Conservation (phyloP, 345 rosid species). For the Eucalyptus microcorys region DNA sequence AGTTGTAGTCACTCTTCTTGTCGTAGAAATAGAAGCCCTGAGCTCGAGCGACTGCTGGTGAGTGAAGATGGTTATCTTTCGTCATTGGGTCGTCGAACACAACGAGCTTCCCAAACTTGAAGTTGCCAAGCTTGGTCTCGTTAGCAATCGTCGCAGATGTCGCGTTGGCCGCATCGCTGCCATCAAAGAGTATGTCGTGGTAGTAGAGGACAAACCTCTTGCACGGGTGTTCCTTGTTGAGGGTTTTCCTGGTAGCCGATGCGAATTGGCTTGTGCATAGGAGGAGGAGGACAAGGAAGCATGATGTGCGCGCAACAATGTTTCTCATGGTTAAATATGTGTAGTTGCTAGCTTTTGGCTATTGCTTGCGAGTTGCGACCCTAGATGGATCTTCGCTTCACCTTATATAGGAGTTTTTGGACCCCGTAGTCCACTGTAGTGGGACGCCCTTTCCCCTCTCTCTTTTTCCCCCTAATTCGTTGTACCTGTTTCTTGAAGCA, state of each 20-base stretch:
- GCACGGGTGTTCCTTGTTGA: constrained; percentile 33
- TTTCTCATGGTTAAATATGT: neutral
- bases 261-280: constrained; percentile 5
- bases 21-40: constrained; percentile 66
- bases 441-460: neutral
- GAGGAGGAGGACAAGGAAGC: constrained; percentile 5
- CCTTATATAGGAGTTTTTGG: neutral
- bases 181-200: constrained; percentile 45
- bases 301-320: neutral
- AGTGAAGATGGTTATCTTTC: constrained; percentile 5
- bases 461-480: neutral
- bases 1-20: constrained; percentile 21
- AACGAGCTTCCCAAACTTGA: constrained; percentile 32
- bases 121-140: constrained; percentile 21
- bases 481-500: neutral
- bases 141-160: constrained; percentile 27
- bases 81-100: constrained; percentile 59
- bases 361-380: neutral
- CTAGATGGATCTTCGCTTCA: neutral
- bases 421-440: neutral
- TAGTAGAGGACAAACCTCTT: constrained; percentile 34
- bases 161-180: constrained; percentile 30
- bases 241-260: neutral
- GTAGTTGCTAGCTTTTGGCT: neutral
- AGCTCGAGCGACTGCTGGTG: constrained; percentile 38